Evolutionary conservation across 2,329 filamentous ascomycete genomes (phyloP).

Genomic region (Ophiostoma perfectum): DNA sequence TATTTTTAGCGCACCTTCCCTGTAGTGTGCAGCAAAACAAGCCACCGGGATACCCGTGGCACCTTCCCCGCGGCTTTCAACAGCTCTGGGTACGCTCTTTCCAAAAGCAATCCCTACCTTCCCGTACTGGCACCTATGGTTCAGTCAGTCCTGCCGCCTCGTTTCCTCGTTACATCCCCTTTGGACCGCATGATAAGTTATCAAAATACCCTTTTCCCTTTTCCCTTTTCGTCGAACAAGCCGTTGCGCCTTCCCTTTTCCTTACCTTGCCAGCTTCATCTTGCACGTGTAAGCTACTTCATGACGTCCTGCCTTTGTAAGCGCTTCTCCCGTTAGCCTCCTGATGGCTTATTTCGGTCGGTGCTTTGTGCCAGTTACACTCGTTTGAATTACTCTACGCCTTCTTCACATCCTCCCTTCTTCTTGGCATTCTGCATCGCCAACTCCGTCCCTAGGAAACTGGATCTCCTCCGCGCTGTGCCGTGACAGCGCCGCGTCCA

Average conservation of each 20-base stretch:
- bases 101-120: not conserved
- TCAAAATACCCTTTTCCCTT: not conserved
- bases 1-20: constrained; percentile 12
- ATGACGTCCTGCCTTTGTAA: not conserved
- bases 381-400: not conserved
- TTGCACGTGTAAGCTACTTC: too few species aligned
- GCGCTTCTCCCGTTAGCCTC: too few species aligned
- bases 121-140: not conserved
- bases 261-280: not conserved
- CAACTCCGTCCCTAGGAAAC: not conserved
- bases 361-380: not conserved
- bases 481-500: too few species aligned
- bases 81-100: not conserved
- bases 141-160: not conserved
- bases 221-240: too few species aligned
- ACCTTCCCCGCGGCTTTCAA: not conserved
- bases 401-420: not conserved
- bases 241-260: too few species aligned
- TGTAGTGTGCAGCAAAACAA: constrained; percentile 3
- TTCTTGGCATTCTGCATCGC: not conserved
- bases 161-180: not conserved
- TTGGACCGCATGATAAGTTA: not conserved
- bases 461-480: not conserved
- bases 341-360: not conserved
- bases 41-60: not conserved